A percentile compares a stretch with the other conserved stretches of the same genome.
Evolutionary conservation across 331 rosid genomes (phyloP).

Genomic region (Phaseolus coccineus): DNA sequence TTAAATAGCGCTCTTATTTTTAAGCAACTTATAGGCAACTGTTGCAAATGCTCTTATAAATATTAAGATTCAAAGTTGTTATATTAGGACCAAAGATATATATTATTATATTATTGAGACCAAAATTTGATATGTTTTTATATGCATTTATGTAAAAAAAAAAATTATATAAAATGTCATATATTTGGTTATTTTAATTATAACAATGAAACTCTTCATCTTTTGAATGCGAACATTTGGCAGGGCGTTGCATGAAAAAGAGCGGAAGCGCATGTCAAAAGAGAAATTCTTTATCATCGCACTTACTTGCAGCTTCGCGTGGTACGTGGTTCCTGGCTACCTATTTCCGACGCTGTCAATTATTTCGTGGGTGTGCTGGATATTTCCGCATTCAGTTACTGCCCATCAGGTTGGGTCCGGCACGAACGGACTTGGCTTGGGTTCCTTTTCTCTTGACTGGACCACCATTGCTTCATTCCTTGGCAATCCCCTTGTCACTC

Average conservation of each 20-base stretch:
- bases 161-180: neutral
- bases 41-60: no score
- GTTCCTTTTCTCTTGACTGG: constrained; percentile 80
- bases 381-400: constrained; percentile 65
- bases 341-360: constrained; percentile 61
- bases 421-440: constrained; percentile 74
- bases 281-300: constrained; percentile 81
- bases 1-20: no score
- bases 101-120: neutral
- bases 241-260: constrained; percentile 83
- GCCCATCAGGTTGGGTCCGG: constrained; percentile 90
- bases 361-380: constrained; percentile 84
- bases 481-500: constrained; percentile 73
- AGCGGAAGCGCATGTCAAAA: constrained; percentile 58
- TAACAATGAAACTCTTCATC: no score
- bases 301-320: constrained; percentile 74
- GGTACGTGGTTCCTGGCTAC: constrained; percentile 75
- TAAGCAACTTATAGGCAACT: no score
- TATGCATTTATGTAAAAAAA: neutral
- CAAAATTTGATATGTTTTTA: neutral
- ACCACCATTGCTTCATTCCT: constrained; percentile 62
- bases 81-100: neutral
- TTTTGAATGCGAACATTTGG: neutral
- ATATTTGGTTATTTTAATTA: no score
- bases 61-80: neutral